phyloP scores from a whole-genome alignment of 1,284 basidiomycete genomes.

The Pisolithus thermaeus region DNA sequence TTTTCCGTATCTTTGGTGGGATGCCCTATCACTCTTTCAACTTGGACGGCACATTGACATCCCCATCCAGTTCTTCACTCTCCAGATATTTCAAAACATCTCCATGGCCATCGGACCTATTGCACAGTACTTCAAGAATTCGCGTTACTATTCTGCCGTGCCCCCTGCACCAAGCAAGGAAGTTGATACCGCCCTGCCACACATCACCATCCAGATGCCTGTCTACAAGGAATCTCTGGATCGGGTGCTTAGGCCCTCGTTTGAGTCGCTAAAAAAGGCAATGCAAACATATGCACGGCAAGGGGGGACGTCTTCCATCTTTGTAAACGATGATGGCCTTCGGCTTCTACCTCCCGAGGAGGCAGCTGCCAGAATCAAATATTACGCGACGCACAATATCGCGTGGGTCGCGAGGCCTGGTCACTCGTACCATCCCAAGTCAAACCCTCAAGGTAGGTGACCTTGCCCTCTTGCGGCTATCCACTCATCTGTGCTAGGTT shows the following conservation, averaged over 20 bases:
- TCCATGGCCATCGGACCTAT: conserved; percentile 65
- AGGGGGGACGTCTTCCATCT: conserved; percentile 71
- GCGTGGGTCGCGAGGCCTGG: conserved; percentile 80
- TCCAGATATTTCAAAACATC: conserved; percentile 57
- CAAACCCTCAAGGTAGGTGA: conserved; percentile 14
- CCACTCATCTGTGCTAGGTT: conserved; percentile 37
- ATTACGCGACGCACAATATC: conserved; percentile 77
- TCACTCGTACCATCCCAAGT: conserved; percentile 47
- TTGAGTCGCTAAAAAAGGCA: conserved; percentile 76
- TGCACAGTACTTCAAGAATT: conserved; percentile 71
- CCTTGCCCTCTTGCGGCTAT: neutral
- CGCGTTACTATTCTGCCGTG: conserved; percentile 63
- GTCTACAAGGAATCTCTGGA: conserved; percentile 76
- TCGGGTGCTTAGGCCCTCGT: conserved; percentile 59
- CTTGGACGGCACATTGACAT: neutral
- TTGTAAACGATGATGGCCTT: conserved; percentile 76
- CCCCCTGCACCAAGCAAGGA: conserved; percentile 53
- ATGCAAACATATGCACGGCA: conserved; percentile 85
- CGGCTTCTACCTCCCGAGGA: conserved; percentile 58
- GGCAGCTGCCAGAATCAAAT: conserved; percentile 57
- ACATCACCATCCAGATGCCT: conserved; percentile 73
- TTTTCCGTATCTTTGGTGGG: conserved; percentile 69
- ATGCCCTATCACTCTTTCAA: conserved; percentile 6
- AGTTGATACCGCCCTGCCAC: conserved; percentile 59
- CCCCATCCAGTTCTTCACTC: conserved; percentile 49